phyloP scores from a whole-genome alignment of 805 yeast genomes.

The Kuraishia piskuri region DNA sequence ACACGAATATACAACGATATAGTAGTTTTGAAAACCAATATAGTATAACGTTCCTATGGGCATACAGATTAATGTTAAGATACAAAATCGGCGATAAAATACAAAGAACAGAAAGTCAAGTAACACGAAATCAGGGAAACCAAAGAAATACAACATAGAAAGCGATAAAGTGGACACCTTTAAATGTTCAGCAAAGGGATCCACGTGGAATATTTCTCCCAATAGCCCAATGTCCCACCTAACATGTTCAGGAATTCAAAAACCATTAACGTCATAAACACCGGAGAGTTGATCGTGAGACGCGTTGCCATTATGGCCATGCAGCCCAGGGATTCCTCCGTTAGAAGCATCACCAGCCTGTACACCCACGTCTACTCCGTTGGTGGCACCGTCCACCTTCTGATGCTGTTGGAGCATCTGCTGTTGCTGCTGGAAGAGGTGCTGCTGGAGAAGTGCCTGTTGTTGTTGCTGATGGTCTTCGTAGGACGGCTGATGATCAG shows the following conservation, averaged over 20 bases:
- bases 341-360: background rate
- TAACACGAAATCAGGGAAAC: background rate
- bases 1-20: no score
- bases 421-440: slow-evolving; percentile 7
- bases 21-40: no score
- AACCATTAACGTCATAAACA: slow-evolving; percentile 1
- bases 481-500: slow-evolving; percentile 6
- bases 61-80: background rate
- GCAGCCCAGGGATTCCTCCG: background rate
- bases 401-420: slow-evolving; percentile 1
- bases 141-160: background rate
- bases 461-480: slow-evolving; percentile 10
- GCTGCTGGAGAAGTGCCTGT: slow-evolving; percentile 6
- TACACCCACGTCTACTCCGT: background rate
- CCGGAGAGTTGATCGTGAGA: slow-evolving; percentile 1
- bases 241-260: background rate
- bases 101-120: background rate
- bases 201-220: background rate
- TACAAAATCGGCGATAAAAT: background rate
- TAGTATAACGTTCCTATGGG: background rate
- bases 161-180: background rate
- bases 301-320: background rate
- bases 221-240: background rate
- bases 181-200: background rate
- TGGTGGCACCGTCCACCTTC: background rate